phyloP scores from a whole-genome alignment of 1,284 basidiomycete species.

The Puccinia coronata region DNA sequence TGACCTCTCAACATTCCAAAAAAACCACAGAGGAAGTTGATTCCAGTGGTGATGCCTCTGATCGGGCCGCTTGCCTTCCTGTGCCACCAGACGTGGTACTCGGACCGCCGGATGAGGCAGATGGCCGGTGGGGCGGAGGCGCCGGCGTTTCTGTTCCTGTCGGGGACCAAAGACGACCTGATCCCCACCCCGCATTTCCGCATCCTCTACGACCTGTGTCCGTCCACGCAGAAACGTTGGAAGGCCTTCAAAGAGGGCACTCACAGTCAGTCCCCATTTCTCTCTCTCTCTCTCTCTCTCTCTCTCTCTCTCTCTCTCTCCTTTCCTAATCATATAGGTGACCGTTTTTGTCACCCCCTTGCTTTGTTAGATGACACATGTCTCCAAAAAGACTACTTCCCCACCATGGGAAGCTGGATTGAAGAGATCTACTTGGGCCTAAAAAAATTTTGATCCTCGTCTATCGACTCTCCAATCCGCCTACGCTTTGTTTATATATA shows the following conservation, averaged over 20 bases:
- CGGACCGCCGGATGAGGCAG: slow-evolving; percentile 28
- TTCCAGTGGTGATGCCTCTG: slow-evolving; percentile 45
- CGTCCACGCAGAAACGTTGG: slow-evolving; percentile 30
- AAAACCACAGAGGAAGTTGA: slow-evolving; percentile 29
- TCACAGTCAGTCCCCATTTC: slow-evolving; percentile 33
- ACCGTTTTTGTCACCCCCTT: too few relatives aligned
- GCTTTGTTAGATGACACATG: slow-evolving; percentile 41
- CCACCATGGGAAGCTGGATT: slow-evolving; percentile 37
- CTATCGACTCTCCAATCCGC: too few relatives aligned
- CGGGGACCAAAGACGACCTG: slow-evolving; percentile 41
- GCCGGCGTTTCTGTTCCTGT: slow-evolving; percentile 39
- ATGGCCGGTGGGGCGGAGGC: not conserved
- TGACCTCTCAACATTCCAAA: not conserved
- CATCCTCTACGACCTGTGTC: slow-evolving; percentile 30
- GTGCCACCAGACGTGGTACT: slow-evolving; percentile 49
- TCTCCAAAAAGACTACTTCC: slow-evolving; percentile 44
- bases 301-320: not conserved
- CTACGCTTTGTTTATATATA: too few relatives aligned
- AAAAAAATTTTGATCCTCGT: slow-evolving; percentile 8
- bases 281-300: too few relatives aligned
- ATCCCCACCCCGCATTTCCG: slow-evolving; percentile 41
- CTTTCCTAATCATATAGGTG: too few relatives aligned
- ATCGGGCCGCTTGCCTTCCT: slow-evolving; percentile 37
- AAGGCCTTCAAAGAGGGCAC: slow-evolving; percentile 41
- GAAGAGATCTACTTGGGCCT: slow-evolving; percentile 25